phyloP scores from a whole-genome alignment of 768 basidiomycete species.

The Leccinellum rugosiceps region DNA sequence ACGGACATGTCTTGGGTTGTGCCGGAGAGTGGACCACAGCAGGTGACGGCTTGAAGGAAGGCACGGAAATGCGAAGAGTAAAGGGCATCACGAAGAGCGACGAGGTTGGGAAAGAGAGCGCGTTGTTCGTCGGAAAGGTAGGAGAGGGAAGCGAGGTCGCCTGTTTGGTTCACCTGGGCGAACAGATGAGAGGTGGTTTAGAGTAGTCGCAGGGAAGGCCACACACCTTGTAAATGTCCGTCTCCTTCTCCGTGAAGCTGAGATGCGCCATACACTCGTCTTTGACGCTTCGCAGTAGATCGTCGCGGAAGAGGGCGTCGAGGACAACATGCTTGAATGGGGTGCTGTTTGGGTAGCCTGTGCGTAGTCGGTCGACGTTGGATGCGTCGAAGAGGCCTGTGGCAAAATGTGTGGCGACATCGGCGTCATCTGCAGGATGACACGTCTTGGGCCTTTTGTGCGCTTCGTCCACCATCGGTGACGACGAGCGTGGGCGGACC shows the following conservation, averaged over 20 bases:
- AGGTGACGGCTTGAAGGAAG: constrained; percentile 83
- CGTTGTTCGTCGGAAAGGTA: constrained; percentile 79
- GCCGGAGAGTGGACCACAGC: constrained; percentile 89
- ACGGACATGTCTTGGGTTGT: constrained; percentile 94
- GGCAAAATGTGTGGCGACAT: constrained; percentile 18
- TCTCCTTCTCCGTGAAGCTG: constrained; percentile 90
- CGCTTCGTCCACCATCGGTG: constrained; percentile 32
- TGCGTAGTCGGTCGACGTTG: constrained; percentile 52
- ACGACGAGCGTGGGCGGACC: constrained; percentile 45
- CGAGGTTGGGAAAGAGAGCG: constrained; percentile 74
- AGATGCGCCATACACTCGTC: constrained; percentile 80
- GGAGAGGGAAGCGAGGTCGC: constrained; percentile 90
- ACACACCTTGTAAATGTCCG: constrained; percentile 93
- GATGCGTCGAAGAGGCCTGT: constrained; percentile 54
- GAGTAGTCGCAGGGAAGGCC: neutral
- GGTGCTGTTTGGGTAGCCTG: constrained; percentile 51
- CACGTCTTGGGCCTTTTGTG: constrained; percentile 38
- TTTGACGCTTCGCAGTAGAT: constrained; percentile 74
- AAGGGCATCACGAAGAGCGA: constrained; percentile 83
- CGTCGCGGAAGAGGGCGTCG: constrained; percentile 79
- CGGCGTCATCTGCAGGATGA: constrained; percentile 26
- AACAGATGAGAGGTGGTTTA: constrained; percentile 1
- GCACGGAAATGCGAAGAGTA: constrained; percentile 81
- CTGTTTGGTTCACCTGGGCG: constrained; percentile 88
- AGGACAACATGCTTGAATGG: constrained; percentile 86